phyloP scores from a whole-genome alignment of 176 grass and related monocot species.

The Secale cereale region DNA sequence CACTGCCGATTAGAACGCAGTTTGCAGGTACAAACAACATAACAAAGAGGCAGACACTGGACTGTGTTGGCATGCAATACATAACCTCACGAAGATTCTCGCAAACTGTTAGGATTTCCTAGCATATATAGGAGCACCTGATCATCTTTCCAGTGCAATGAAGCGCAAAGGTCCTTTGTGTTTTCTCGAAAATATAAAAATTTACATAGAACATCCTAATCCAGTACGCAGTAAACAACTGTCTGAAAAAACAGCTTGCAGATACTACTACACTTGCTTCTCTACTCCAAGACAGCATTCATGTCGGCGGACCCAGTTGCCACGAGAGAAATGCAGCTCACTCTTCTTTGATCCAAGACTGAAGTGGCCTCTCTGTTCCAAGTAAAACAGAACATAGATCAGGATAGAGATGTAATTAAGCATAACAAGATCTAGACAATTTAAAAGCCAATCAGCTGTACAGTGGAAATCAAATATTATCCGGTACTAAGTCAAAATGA shows the following conservation, averaged over 20 bases:
- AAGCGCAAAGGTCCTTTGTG: too few species aligned
- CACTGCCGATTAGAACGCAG: neutral
- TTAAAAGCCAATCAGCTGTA: neutral
- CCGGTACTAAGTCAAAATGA: neutral
- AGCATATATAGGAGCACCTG: neutral
- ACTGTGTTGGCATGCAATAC: too few species aligned
- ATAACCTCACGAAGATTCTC: neutral
- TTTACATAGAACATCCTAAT: neutral
- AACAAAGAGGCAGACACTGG: too few species aligned
- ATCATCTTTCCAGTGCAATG: too few species aligned
- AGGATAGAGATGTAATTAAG: neutral
- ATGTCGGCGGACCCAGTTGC: too few species aligned
- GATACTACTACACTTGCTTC: neutral
- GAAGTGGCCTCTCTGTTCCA: neutral
- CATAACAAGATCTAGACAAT: neutral
- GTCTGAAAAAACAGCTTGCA: neutral
- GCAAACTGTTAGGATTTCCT: neutral
- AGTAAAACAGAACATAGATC: neutral
- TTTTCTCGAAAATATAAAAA: too few species aligned
- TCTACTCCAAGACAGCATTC: neutral
- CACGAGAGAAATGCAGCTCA: too few species aligned
- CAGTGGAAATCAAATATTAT: neutral
- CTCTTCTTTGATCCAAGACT: neutral
- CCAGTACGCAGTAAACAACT: neutral
- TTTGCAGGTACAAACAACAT: too few species aligned